Evolutionary conservation across 495 filamentous ascomycete genomes (phyloP), one percentile per base, ranked within the genome.

Genomic region (Lophiotrema nucula): DNA sequence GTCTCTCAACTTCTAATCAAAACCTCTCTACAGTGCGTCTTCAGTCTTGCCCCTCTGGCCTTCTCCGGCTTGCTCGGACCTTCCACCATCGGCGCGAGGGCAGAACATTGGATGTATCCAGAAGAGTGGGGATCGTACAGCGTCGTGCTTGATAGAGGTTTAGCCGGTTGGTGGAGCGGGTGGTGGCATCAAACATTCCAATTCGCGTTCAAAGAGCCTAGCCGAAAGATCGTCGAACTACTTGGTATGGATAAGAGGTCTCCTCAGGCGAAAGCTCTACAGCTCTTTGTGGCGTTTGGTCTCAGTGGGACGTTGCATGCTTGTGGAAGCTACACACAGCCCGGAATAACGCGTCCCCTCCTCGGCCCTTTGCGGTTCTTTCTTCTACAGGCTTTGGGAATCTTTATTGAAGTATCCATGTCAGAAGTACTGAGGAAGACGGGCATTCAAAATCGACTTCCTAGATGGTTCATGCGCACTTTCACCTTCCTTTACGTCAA

Each of bases 151-250:
- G 79, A 87, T 48, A 72, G 83, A 42, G 89, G 90, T 0, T 72
- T 96, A 0, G 75, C 79, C 6, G 90, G 90, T 25, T 82, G 85
- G 62, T 96, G 90, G 90, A 82, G 86, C 38, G 78, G 74, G 15
- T 95, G 86, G 85, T 96, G 90, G 90, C 90, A 96, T 70, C 90
- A 96, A 69, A 80, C 85, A 1, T 93, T 96, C 73, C 83, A 89
- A 2, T 77, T 81, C 31, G 87, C 77, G 0, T 92, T 96, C 67
- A 71, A 79, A 4, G 77, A 79, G 1, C 80, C 85, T 0, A 70
- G 77, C 0, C 67, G 70, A 6, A 85, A 72, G 64, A 58, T 88
- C 21, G 51, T 83, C 18, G 24, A 46, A n/a, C n/a, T 46, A 0
- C 11, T 65, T 3, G 55, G 66, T 8, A 57, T 73, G 44, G 56